Evolutionary conservation across 2,329 filamentous ascomycete genomes (phyloP).

Genomic region (Calonectria multiphialidica): DNA sequence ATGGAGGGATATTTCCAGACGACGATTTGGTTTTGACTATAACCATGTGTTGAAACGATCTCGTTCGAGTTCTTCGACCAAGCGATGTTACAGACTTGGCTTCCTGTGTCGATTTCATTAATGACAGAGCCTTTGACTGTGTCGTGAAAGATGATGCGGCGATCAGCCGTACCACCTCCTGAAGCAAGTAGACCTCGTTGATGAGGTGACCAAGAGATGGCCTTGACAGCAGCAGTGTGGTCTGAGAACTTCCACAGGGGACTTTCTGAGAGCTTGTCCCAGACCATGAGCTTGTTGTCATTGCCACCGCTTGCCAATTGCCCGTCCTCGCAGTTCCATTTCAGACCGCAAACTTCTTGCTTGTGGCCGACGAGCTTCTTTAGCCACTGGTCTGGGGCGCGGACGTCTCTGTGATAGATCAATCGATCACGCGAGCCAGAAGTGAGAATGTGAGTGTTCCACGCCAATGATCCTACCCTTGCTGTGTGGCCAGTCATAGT

Average conservation of each 20-base stretch:
- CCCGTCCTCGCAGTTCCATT: conserved; percentile 97
- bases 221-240: conserved; percentile 96
- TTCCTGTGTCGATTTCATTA: conserved; percentile 95
- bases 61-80: conserved; percentile 99
- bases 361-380: conserved; percentile 93
- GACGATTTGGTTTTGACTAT: conserved; percentile 98
- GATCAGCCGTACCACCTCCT: conserved; percentile 94
- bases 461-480: conserved; percentile 92
- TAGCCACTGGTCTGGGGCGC: conserved; percentile 90
- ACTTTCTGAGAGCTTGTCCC: conserved; percentile 95
- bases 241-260: conserved; percentile 95
- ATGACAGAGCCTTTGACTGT: conserved; percentile 84
- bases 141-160: conserved; percentile 98
- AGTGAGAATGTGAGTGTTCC: conserved; percentile 98
- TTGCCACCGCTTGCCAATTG: conserved; percentile 97
- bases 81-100: conserved; percentile 97
- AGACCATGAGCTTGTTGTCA: conserved; percentile 98
- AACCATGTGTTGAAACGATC: conserved; percentile 96
- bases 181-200: conserved; percentile 95
- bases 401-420: conserved; percentile 96
- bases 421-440: conserved; percentile 93
- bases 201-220: conserved; percentile 97
- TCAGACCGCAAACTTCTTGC: conserved; percentile 95
- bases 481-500: conserved; percentile 98
- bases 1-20: conserved; percentile 99